A percentile compares a stretch with the other conserved stretches of the same genome.
These are phyloP conservation scores for Grammothele lineata DNA, from an alignment of 768 basidiomycete genomes.

Conservation along the genomic window DNA sequence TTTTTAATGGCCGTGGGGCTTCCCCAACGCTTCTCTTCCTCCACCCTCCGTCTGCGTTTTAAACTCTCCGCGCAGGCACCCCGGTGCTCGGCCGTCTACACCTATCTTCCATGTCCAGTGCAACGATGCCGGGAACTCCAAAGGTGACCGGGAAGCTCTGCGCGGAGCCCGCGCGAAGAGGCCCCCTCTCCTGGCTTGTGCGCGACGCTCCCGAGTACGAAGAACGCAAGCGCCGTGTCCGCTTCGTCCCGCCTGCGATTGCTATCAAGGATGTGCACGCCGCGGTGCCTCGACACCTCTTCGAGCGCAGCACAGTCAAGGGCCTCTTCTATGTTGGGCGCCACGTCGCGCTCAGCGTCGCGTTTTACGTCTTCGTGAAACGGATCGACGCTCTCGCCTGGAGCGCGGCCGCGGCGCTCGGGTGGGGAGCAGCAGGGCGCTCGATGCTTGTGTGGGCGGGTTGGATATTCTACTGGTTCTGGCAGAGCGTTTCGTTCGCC, in stretches of 20 bases:
- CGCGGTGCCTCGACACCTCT: constrained; percentile 45
- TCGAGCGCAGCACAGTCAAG: constrained; percentile 39
- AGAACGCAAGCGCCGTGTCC: constrained; percentile 33
- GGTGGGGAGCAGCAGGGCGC: not conserved
- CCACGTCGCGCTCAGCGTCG: constrained; percentile 37
- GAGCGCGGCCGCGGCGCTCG: not conserved
- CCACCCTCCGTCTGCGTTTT: too few species aligned
- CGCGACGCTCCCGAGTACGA: constrained; percentile 47
- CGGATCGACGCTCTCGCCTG: constrained; percentile 26
- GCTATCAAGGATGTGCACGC: constrained; percentile 40
- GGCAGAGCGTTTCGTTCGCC: constrained; percentile 21
- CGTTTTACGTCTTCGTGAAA: constrained; percentile 37
- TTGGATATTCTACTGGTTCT: constrained; percentile 23
- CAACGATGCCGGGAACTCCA: too few species aligned
- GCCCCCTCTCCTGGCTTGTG: constrained; percentile 9
- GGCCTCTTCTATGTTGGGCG: constrained; percentile 41
- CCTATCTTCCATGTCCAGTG: too few species aligned
- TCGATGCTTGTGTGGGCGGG: not conserved
- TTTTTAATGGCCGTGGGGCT: too few species aligned
- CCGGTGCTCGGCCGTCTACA: too few species aligned
- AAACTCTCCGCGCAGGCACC: too few species aligned
- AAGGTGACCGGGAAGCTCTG: too few species aligned
- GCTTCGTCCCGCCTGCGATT: constrained; percentile 38
- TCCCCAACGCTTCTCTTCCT: too few species aligned
- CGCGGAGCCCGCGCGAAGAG: too few species aligned